These are phyloP conservation scores for Lepraria neglecta DNA, from an alignment of 495 filamentous ascomycete species.

Conservation along the genomic window DNA sequence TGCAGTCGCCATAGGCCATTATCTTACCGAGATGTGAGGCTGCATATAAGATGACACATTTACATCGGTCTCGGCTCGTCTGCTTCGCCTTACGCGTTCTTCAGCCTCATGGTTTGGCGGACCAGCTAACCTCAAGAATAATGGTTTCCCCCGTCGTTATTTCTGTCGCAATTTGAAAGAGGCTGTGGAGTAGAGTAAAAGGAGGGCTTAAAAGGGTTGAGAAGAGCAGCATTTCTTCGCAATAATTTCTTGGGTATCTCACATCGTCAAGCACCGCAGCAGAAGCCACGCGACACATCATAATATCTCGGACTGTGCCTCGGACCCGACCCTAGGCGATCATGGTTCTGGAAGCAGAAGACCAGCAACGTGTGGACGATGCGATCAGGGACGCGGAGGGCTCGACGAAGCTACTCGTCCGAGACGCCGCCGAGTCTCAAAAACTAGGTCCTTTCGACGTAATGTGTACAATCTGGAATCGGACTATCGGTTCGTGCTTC, in stretches of 20 bases:
- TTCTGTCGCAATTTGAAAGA: background rate
- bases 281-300: too few species aligned
- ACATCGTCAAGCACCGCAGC: too few species aligned
- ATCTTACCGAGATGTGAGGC: constrained; percentile 1
- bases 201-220: background rate
- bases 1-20: background rate
- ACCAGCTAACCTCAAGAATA: background rate
- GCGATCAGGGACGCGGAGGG: constrained; percentile 14
- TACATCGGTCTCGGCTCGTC: background rate
- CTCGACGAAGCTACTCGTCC: constrained; percentile 15
- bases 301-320: too few species aligned
- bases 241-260: too few species aligned
- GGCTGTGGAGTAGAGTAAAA: background rate
- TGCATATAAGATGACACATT: background rate
- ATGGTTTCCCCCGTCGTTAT: background rate
- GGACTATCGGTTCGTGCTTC: constrained; percentile 23
- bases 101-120: background rate
- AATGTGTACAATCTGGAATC: constrained; percentile 22
- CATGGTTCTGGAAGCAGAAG: constrained; percentile 21
- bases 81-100: background rate
- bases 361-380: constrained; percentile 23
- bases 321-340: background rate
- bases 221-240: too few species aligned
- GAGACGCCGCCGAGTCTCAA: constrained; percentile 17
- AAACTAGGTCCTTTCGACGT: constrained; percentile 21